These are phyloP conservation scores for Penicillium crystallinum DNA, from an alignment of 495 filamentous ascomycete genomes.

Conservation along the genomic window DNA sequence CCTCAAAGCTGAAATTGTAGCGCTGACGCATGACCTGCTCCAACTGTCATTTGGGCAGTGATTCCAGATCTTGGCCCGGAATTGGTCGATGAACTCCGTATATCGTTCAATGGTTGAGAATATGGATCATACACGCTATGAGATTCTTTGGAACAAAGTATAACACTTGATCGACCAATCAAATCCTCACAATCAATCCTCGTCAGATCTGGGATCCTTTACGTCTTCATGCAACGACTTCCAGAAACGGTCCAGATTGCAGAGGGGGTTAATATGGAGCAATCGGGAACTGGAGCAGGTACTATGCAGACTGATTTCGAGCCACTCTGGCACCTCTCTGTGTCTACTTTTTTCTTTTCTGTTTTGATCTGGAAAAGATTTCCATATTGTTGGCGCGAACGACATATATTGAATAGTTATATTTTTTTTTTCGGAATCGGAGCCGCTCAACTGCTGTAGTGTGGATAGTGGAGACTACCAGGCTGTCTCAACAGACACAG, in stretches of 20 bases:
- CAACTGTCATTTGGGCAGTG: background rate
- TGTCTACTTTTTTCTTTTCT: background rate
- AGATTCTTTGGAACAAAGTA: too few relatives aligned
- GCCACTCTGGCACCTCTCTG: background rate
- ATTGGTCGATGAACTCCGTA: background rate
- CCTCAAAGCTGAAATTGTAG: conserved; percentile 5
- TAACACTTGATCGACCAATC: too few relatives aligned
- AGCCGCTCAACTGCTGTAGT: background rate
- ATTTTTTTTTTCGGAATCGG: background rate
- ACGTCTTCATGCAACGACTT: background rate
- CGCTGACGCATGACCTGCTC: background rate
- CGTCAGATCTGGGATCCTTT: background rate
- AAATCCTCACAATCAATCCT: background rate
- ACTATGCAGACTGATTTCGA: background rate
- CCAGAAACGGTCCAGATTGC: background rate
- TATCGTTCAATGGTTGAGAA: background rate
- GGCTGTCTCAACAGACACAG: background rate
- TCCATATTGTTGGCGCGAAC: background rate
- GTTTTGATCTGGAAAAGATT: background rate
- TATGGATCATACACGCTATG: too few relatives aligned
- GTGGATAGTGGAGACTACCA: background rate
- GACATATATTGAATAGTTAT: background rate
- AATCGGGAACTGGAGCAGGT: background rate
- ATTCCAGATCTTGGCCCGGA: background rate
- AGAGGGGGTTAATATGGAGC: background rate